Conservation (phyloP, 257 asterid species). For the Euphrasia confusa region DNA sequence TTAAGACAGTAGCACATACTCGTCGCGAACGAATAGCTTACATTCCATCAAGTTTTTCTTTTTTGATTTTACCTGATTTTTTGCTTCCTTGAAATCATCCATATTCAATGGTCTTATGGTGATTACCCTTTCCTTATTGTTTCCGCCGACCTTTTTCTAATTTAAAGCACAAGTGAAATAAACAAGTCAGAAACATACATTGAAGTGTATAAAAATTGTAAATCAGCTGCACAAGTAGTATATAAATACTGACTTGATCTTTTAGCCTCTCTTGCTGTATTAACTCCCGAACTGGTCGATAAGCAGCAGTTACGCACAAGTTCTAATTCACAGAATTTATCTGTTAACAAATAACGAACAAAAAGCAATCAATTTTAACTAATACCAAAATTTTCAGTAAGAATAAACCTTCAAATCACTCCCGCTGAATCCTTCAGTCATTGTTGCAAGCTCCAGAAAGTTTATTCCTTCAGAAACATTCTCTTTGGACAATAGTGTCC, state of each 20-base stretch:
- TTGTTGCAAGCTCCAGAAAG: slow-evolving; percentile 58
- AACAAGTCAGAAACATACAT: neutral
- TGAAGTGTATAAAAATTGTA: neutral
- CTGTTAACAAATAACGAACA: slow-evolving; percentile 3
- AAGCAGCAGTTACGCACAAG: slow-evolving; percentile 85
- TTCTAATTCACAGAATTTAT: slow-evolving; percentile 42
- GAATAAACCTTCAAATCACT: slow-evolving; percentile 79
- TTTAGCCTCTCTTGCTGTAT: slow-evolving; percentile 67
- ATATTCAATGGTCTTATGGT: slow-evolving; percentile 70
- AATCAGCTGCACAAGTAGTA: neutral
- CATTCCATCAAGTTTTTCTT: too few relatives aligned
- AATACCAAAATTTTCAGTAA: slow-evolving; percentile 6
- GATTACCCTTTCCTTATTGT: slow-evolving; percentile 45
- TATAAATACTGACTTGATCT: slow-evolving; percentile 37
- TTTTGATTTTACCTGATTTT: slow-evolving; percentile 50
- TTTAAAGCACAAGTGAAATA: too few relatives aligned
- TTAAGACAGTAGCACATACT: too few relatives aligned
- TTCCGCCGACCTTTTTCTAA: slow-evolving; percentile 34
- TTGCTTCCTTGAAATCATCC: slow-evolving; percentile 75
- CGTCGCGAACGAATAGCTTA: too few relatives aligned
- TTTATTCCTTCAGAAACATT: slow-evolving; percentile 52
- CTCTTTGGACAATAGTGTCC: slow-evolving; percentile 75
- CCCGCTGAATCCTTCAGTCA: slow-evolving; percentile 83
- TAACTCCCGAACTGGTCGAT: slow-evolving; percentile 82
- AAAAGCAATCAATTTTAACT: neutral